Conservation (phyloP, 2,329 filamentous ascomycete genomes). For the Pseudogymnoascus sp. region DNA sequence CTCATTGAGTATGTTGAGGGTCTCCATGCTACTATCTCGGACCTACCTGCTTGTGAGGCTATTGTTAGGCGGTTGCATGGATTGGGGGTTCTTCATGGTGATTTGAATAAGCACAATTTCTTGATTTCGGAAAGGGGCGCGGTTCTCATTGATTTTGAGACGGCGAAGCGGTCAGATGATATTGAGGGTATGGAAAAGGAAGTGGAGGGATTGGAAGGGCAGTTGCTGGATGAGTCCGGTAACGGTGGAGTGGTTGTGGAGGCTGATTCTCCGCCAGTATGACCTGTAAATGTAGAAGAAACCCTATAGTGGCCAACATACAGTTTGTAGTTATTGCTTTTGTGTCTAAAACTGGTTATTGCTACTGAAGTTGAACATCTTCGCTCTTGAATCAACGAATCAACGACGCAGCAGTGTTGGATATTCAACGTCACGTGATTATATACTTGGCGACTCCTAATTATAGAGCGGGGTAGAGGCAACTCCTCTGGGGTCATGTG, state of each 20-base stretch:
- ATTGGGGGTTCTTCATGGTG: slow-evolving; percentile 31
- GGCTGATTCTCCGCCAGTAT: not conserved
- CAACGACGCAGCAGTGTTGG: too few relatives aligned
- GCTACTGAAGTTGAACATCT: not conserved
- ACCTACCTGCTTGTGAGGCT: slow-evolving; percentile 25
- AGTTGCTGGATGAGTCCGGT: slow-evolving; percentile 11
- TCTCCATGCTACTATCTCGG: slow-evolving; percentile 23
- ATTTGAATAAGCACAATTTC: slow-evolving; percentile 34
- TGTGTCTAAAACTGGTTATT: not conserved
- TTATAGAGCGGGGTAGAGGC: too few relatives aligned
- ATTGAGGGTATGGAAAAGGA: slow-evolving; percentile 11
- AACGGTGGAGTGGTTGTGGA: slow-evolving; percentile 6
- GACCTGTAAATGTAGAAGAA: not conserved
- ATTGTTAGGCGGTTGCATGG: slow-evolving; percentile 28
- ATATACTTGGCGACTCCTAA: too few relatives aligned
- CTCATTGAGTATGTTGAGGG: slow-evolving; percentile 26
- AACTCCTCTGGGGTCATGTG: too few relatives aligned
- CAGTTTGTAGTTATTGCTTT: not conserved
- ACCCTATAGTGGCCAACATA: not conserved
- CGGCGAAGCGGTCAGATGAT: slow-evolving; percentile 12
- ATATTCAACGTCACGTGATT: too few relatives aligned
- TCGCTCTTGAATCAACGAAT: too few relatives aligned
- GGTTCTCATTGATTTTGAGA: slow-evolving; percentile 32
- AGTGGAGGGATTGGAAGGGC: slow-evolving; percentile 10
- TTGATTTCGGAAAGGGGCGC: slow-evolving; percentile 25